Evolutionary conservation across 129 eudicot species (phyloP).

Genomic region (Smallanthus sonchifolius): DNA sequence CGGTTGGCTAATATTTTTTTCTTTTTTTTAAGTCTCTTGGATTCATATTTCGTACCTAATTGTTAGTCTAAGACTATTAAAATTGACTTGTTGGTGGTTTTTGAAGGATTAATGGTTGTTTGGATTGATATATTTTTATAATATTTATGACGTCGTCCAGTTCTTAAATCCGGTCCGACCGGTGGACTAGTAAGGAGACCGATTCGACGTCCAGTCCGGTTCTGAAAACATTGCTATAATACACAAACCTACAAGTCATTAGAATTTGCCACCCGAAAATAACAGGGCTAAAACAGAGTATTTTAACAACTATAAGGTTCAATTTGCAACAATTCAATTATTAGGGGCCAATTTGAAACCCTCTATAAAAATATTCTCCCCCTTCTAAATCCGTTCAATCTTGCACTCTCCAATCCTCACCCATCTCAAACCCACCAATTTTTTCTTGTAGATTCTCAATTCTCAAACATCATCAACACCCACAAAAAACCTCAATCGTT

Average conservation of each 20-base stretch:
- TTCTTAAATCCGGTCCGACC: too few species aligned
- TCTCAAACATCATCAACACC: slow-evolving; percentile 15
- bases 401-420: background rate
- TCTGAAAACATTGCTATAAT: too few species aligned
- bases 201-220: too few species aligned
- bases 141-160: too few species aligned
- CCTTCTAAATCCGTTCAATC: slow-evolving; percentile 19
- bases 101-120: too few species aligned
- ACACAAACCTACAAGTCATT: background rate
- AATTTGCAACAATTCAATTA: background rate
- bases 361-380: slow-evolving; percentile 26
- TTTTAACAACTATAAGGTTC: background rate
- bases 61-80: too few species aligned
- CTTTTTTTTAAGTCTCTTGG: too few species aligned
- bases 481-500: background rate
- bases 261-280: background rate
- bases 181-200: too few species aligned
- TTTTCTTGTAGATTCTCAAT: slow-evolving; percentile 8
- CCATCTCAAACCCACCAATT: slow-evolving; percentile 24
- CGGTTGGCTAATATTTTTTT: too few species aligned
- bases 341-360: background rate
- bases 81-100: too few species aligned
- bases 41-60: too few species aligned
- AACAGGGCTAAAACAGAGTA: background rate
- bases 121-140: too few species aligned